Evolutionary conservation across 2,329 filamentous ascomycete genomes (phyloP).

Genomic region (Trichothecium roseum): DNA sequence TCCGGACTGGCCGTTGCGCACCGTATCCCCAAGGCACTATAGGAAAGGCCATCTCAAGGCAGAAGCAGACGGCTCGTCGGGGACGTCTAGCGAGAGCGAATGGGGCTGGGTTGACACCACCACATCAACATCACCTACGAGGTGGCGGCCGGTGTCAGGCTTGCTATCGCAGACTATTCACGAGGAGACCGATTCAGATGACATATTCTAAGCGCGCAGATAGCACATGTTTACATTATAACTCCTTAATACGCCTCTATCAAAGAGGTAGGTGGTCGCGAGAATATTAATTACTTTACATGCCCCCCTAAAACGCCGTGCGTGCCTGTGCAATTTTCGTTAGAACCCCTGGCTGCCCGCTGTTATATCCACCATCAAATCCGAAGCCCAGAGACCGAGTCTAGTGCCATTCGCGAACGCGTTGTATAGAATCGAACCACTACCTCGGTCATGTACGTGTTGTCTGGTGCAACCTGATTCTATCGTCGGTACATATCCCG

Average conservation of each 20-base stretch:
- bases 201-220: not conserved
- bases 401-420: no score
- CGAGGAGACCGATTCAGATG: slow-evolving; percentile 57
- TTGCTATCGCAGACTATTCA: slow-evolving; percentile 58
- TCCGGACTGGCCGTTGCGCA: slow-evolving; percentile 1
- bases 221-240: not conserved
- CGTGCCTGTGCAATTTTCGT: no score
- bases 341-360: no score
- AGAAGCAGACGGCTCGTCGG: slow-evolving; percentile 7
- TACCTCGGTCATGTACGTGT: no score
- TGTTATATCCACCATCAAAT: no score
- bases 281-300: not conserved
- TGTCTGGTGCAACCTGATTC: slow-evolving; percentile 5
- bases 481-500: slow-evolving; percentile 39
- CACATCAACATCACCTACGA: slow-evolving; percentile 16
- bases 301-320: slow-evolving; percentile 3
- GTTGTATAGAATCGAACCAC: no score
- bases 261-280: not conserved
- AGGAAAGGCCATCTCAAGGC: slow-evolving; percentile 6
- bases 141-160: slow-evolving; percentile 32
- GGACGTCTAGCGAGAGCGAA: slow-evolving; percentile 21
- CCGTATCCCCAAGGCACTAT: not conserved
- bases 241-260: no score
- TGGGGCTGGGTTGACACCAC: slow-evolving; percentile 19
- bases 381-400: no score